Percentiles rank a stretch among this genome's conserved stretches.
These are phyloP conservation scores for Coriolopsis trogii DNA, from an alignment of 1,284 basidiomycete species.

Conservation along the genomic window DNA sequence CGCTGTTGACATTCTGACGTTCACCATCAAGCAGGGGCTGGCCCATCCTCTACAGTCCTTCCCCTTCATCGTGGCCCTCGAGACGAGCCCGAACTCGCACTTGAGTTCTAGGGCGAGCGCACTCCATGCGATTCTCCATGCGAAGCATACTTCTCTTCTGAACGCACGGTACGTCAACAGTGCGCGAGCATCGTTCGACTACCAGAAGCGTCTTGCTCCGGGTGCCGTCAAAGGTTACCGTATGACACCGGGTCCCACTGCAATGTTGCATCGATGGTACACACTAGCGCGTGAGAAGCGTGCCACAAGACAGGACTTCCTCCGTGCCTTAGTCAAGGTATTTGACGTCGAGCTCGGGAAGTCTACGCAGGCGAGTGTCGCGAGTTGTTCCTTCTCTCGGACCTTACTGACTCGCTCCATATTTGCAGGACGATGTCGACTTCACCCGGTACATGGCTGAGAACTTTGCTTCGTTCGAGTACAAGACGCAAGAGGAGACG, in stretches of 20 bases:
- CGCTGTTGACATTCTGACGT: constrained; percentile 89
- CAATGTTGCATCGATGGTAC: constrained; percentile 90
- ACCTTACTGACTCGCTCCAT: too few relatives aligned
- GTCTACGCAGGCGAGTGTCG: constrained; percentile 46
- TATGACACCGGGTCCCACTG: constrained; percentile 55
- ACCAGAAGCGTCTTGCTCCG: constrained; percentile 66
- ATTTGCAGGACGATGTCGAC: constrained; percentile 69
- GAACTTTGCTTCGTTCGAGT: constrained; percentile 90
- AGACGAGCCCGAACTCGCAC: constrained; percentile 71
- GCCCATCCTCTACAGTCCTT: constrained; percentile 95
- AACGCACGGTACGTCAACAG: constrained; percentile 85
- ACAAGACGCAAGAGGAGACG: constrained; percentile 93
- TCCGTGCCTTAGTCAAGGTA: constrained; percentile 80
- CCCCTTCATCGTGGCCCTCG: constrained; percentile 90
- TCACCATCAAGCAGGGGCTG: constrained; percentile 93
- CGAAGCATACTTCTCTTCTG: constrained; percentile 88
- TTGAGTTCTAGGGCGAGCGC: constrained; percentile 79
- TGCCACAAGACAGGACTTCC: constrained; percentile 81
- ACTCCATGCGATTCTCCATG: constrained; percentile 82
- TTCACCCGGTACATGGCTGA: constrained; percentile 93
- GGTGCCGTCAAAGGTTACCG: constrained; percentile 63
- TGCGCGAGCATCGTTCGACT: constrained; percentile 80
- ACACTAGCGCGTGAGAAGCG: constrained; percentile 89
- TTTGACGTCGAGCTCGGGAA: constrained; percentile 69
- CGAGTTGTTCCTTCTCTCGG: not conserved